phyloP scores from a whole-genome alignment of 176 grass and related monocot species.

The Aegilops speltoides region DNA sequence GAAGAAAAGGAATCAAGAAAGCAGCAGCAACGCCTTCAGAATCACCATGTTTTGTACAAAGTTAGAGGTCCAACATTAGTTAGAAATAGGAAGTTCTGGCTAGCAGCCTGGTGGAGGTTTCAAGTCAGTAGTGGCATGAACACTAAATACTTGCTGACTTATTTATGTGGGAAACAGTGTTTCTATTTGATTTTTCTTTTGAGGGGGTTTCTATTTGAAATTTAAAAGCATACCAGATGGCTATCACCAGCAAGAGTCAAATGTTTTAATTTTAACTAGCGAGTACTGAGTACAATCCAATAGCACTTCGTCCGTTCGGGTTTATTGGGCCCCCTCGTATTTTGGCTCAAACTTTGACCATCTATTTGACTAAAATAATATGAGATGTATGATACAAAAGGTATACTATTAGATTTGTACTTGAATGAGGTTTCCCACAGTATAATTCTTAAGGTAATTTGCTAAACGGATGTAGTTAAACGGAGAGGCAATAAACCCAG shows the following conservation, averaged over 20 bases:
- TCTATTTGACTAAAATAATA: neutral
- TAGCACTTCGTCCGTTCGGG: neutral
- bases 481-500: too few species aligned
- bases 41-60: slow-evolving; percentile 16
- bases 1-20: slow-evolving; percentile 27
- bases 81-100: neutral
- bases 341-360: neutral
- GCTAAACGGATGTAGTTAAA: too few species aligned
- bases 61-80: neutral
- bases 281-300: neutral
- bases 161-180: neutral
- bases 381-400: neutral
- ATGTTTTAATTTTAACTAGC: neutral
- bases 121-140: neutral
- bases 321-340: neutral
- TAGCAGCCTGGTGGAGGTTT: neutral
- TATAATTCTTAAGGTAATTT: neutral
- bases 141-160: neutral
- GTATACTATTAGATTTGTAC: neutral
- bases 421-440: neutral
- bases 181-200: neutral
- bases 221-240: slow-evolving; percentile 1
- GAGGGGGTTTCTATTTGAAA: neutral
- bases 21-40: slow-evolving; percentile 8
- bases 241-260: neutral